Percentiles rank a stretch among this genome's conserved stretches.
These are phyloP conservation scores for Uronychia setigera DNA, from an alignment of 73 alveolate species.

Conservation along the genomic window DNA sequence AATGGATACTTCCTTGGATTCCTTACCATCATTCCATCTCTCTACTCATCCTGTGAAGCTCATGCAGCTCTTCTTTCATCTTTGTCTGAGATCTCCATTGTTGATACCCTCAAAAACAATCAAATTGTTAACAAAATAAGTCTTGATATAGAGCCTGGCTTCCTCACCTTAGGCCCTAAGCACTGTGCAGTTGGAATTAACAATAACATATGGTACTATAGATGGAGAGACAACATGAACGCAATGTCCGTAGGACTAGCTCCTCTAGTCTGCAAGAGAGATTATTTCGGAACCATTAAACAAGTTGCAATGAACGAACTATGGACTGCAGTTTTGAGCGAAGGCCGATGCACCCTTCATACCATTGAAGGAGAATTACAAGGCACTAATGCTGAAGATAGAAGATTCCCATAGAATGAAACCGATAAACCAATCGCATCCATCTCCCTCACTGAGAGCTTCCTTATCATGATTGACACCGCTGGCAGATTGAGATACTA, in stretches of 20 bases:
- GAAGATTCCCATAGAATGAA: slow-evolving; percentile 90
- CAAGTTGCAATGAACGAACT: slow-evolving; percentile 85
- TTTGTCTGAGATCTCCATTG: slow-evolving; percentile 74
- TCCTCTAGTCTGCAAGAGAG: slow-evolving; percentile 68
- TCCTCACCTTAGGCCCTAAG: slow-evolving; percentile 70
- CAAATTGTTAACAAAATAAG: slow-evolving; percentile 44
- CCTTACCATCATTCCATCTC: slow-evolving; percentile 80
- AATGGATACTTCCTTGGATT: slow-evolving; percentile 85
- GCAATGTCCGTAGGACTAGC: slow-evolving; percentile 22
- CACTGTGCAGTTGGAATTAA: slow-evolving; percentile 90
- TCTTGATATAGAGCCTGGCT: slow-evolving; percentile 79
- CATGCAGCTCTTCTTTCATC: slow-evolving; percentile 73
- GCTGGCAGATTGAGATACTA: slow-evolving; percentile 85
- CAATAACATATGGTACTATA: slow-evolving; percentile 85
- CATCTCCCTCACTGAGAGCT: slow-evolving; percentile 86
- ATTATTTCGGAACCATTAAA: slow-evolving; percentile 84
- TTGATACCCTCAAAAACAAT: slow-evolving; percentile 61
- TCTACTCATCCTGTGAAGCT: slow-evolving; percentile 63
- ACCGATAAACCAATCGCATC: slow-evolving; percentile 85
- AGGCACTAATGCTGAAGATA: slow-evolving; percentile 47
- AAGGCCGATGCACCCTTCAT: slow-evolving; percentile 87
- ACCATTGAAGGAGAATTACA: slow-evolving; percentile 73
- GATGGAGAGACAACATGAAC: slow-evolving; percentile 57
- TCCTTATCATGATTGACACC: slow-evolving; percentile 87
- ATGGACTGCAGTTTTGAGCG: slow-evolving; percentile 93